Conservation (phyloP, 169 alveolate species). For the Toxoplasma gondii region DNA sequence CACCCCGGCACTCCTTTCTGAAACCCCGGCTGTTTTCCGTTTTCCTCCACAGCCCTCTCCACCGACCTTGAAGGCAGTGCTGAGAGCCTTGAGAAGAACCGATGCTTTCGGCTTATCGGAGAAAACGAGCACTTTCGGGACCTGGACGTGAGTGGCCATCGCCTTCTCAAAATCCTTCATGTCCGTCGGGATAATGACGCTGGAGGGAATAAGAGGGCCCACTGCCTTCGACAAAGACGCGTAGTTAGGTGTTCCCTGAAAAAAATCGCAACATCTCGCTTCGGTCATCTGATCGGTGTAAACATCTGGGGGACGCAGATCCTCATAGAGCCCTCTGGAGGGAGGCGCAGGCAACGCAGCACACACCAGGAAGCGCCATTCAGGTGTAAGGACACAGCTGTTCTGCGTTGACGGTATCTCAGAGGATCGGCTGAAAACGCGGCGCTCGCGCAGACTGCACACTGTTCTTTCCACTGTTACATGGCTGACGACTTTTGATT, state of each 20-base stretch:
- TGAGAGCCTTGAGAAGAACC: conserved; percentile 55
- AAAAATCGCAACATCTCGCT: background rate
- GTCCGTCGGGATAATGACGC: conserved; percentile 21
- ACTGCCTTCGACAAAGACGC: conserved; percentile 26
- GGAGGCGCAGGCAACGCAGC: background rate
- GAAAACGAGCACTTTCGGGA: conserved; percentile 60
- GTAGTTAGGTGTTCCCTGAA: conserved; percentile 22
- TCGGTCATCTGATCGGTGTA: too few relatives aligned
- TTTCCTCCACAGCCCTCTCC: too few relatives aligned
- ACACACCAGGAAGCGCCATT: background rate
- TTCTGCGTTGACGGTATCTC: too few relatives aligned
- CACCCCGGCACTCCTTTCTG: too few relatives aligned
- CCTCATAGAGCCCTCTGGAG: too few relatives aligned
- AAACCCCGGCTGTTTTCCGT: too few relatives aligned
- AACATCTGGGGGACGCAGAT: background rate
- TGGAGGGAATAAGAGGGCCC: conserved; percentile 45
- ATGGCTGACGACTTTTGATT: too few relatives aligned
- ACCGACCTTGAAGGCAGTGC: conserved; percentile 57
- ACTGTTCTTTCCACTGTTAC: too few relatives aligned
- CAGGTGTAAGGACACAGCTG: too few relatives aligned
- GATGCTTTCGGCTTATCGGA: conserved; percentile 57
- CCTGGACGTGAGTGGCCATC: conserved; percentile 27
- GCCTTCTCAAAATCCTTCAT: conserved; percentile 30
- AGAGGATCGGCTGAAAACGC: too few relatives aligned
- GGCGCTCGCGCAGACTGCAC: too few relatives aligned